Evolutionary conservation across 2,329 filamentous ascomycete species (phyloP), one percentile per base, ranked within the genome.

Genomic region (Alternaria novae-zelandiae): DNA sequence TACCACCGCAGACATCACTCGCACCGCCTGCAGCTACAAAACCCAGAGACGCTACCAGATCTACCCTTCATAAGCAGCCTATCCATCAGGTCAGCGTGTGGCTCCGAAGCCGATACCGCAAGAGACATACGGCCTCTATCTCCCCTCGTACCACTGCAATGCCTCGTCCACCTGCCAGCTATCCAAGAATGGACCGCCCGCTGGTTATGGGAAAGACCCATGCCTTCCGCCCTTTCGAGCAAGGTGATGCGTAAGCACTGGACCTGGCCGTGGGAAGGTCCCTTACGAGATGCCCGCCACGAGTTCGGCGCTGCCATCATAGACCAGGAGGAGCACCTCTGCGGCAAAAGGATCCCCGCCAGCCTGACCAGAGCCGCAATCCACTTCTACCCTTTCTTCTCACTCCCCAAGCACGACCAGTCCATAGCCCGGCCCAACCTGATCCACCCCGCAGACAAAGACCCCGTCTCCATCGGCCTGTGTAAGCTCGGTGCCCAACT

Each of bases 81-180:
- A 21, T 23, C 30, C 43, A 60, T 65, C 10, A 54, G 47, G 15
- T 65, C 63, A 20, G 28, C 3, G 0, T 12, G 36, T 12, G 57
- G 60, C 21, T 58, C 44, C 49, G 11, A 23, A 13, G 53, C 21
- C 41, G 60, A 60, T 8, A 51, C 12, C 17, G 53, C 63, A 5
- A 36, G n/a, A 66, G 53, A 66, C 36, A 66, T 63, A 66, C 63
- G 63, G 23, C 63, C 64, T 59, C 64, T 66, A 25, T 66, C 64
- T 57, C 58, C 61, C 54, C 58, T 66, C n/a, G 54, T 57, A 36
- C 64, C 54, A 41, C 54, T 64, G 41, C 61, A 66, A 46, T 64
- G 61, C 55, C 64, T 66, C 41, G 57, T 64, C 11, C 61, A 66
- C 51, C 46, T 64, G 25, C 57, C 57, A 21, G 50, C 36, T 28